Conservation (phyloP, 179 eudicot species). For the Beta lomatogona region DNA sequence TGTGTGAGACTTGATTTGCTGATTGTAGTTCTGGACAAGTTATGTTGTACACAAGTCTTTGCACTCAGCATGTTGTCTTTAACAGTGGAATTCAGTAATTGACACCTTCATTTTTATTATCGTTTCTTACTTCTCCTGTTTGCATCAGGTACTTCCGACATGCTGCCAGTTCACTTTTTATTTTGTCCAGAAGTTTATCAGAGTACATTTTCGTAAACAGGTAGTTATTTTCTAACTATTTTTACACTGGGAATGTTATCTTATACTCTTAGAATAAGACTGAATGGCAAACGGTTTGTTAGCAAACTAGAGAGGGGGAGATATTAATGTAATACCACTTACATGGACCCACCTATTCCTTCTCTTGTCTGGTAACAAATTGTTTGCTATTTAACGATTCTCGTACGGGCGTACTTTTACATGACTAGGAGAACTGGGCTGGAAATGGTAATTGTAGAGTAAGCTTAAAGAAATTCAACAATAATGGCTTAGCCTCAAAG, state of each 20-base stretch:
- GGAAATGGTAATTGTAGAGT: not conserved
- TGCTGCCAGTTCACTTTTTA: constrained; percentile 75
- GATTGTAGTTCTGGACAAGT: not conserved
- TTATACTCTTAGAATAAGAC: no score
- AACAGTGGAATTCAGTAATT: not conserved
- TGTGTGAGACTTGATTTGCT: not conserved
- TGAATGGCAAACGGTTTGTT: no score
- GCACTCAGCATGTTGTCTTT: not conserved
- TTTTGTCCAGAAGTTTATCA: constrained; percentile 82
- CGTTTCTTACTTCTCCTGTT: not conserved
- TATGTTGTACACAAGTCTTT: not conserved
- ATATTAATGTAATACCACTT: no score
- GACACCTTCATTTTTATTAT: not conserved
- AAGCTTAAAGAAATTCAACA: no score
- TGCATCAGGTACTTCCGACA: constrained; percentile 92
- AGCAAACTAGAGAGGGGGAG: no score
- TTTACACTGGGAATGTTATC: not conserved
- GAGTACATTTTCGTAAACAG: constrained; percentile 86
- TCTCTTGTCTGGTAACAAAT: no score
- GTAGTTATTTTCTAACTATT: constrained; percentile 37
- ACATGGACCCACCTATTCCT: no score
- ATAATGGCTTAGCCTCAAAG: not conserved
- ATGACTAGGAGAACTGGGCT: not conserved
- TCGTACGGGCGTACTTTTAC: not conserved
- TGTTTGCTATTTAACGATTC: no score